Percentiles rank a stretch among this genome's conserved stretches.
These are phyloP conservation scores for Eleusine indica DNA, from an alignment of 176 grass and related monocot species.

Conservation along the genomic window DNA sequence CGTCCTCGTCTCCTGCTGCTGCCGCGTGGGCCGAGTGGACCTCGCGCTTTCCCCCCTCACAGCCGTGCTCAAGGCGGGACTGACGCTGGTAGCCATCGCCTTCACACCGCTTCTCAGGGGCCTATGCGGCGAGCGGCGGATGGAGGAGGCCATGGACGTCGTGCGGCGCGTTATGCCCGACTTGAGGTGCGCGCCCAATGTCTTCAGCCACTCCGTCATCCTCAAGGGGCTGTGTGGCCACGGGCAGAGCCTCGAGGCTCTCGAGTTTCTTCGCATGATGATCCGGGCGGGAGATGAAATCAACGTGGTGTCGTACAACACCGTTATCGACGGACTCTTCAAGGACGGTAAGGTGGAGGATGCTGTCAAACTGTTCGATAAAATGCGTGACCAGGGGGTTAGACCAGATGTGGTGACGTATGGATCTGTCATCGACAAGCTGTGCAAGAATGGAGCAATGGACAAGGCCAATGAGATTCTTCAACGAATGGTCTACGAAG, in stretches of 20 bases:
- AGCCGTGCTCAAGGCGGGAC: neutral
- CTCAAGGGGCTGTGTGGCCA: constrained; percentile 40
- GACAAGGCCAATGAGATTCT: neutral
- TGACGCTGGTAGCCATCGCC: neutral
- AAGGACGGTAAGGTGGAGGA: neutral
- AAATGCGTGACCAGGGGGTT: constrained; percentile 30
- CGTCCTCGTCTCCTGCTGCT: neutral
- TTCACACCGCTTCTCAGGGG: constrained; percentile 17
- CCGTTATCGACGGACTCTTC: constrained; percentile 31
- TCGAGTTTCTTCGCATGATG: constrained; percentile 32
- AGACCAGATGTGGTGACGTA: constrained; percentile 19
- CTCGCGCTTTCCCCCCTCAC: neutral
- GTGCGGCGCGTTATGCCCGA: constrained; percentile 28
- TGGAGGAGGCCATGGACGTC: neutral
- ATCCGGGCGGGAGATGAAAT: neutral
- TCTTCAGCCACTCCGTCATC: constrained; percentile 1
- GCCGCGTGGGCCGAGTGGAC: neutral
- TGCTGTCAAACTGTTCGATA: neutral
- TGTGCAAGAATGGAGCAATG: constrained; percentile 24
- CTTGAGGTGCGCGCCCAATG: constrained; percentile 28
- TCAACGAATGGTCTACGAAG: constrained; percentile 2
- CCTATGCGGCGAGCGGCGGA: constrained; percentile 22
- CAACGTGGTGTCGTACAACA: neutral
- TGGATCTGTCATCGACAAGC: neutral
- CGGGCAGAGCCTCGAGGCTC: constrained; percentile 12